Conservation (phyloP, 495 filamentous ascomycete species). For the Trichoderma asperelloides region DNA sequence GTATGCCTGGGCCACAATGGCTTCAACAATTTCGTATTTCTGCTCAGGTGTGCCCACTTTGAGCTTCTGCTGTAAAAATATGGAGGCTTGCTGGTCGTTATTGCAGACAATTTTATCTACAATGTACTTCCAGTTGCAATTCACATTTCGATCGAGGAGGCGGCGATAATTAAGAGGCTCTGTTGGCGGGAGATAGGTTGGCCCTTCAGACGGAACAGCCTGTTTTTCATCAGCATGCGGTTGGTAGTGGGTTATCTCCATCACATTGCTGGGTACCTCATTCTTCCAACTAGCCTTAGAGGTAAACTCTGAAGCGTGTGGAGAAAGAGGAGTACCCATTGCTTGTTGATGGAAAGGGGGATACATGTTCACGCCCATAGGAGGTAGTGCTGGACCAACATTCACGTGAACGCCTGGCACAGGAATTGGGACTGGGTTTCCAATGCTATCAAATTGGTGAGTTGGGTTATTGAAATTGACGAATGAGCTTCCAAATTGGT, state of each 20-base stretch:
- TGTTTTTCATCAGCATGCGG: constrained; percentile 19
- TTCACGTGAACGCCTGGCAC: constrained; percentile 11
- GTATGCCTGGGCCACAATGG: constrained; percentile 92
- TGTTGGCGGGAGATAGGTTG: constrained; percentile 74
- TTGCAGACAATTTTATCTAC: constrained; percentile 99
- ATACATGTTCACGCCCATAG: constrained; percentile 41
- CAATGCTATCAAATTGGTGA: constrained; percentile 27
- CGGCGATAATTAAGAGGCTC: constrained; percentile 97
- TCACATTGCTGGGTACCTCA: constrained; percentile 33
- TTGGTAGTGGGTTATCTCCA: not conserved
- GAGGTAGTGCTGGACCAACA: constrained; percentile 10
- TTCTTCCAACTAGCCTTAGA: constrained; percentile 40
- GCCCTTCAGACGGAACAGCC: constrained; percentile 45
- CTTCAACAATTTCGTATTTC: constrained; percentile 93
- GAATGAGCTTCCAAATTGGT: constrained; percentile 19
- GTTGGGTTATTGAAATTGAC: constrained; percentile 19
- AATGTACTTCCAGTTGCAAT: constrained; percentile 98
- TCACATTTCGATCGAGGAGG: constrained; percentile 89
- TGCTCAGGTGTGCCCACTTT: constrained; percentile 94
- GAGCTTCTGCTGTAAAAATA: constrained; percentile 97
- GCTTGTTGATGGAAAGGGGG: constrained; percentile 60
- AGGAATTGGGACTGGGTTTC: constrained; percentile 18
- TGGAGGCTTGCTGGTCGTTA: constrained; percentile 97
- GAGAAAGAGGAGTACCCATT: constrained; percentile 73
- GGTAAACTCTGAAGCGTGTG: constrained; percentile 76